phyloP scores from a whole-genome alignment of 805 yeast species.

The Blastobotrys robertii region DNA sequence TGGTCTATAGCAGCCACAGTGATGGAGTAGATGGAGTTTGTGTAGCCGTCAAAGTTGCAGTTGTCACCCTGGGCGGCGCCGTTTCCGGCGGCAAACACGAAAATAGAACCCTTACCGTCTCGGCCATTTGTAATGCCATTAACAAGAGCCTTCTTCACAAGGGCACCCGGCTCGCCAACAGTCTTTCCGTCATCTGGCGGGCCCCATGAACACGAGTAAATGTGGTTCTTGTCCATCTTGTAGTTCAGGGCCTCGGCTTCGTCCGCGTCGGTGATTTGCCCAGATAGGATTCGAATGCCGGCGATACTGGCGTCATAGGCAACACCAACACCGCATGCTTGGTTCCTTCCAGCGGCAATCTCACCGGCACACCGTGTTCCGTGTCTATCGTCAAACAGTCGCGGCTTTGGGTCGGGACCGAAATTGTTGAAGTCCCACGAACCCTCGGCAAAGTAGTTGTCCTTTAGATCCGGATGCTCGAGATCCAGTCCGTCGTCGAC shows the following conservation, averaged over 20 bases:
- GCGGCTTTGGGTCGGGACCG: constrained; percentile 66
- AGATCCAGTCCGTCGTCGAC: constrained; percentile 93
- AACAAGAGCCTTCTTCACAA: constrained; percentile 75
- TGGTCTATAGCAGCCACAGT: constrained; percentile 92
- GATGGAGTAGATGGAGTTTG: constrained; percentile 88
- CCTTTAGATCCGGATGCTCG: constrained; percentile 61
- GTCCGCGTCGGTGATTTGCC: constrained; percentile 68
- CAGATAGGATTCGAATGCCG: constrained; percentile 83
- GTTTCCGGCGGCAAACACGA: constrained; percentile 94
- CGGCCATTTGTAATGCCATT: constrained; percentile 82
- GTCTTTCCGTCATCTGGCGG: constrained; percentile 88
- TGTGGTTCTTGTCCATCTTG: constrained; percentile 76
- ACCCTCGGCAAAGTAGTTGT: constrained; percentile 55
- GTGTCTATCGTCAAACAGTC: constrained; percentile 74
- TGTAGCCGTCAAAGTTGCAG: constrained; percentile 95
- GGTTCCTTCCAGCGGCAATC: constrained; percentile 76
- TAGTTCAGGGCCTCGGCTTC: constrained; percentile 85
- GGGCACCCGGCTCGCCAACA: constrained; percentile 70
- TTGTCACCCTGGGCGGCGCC: constrained; percentile 79
- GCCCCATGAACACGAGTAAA: constrained; percentile 98
- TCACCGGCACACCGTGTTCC: constrained; percentile 99
- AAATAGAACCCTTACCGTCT: constrained; percentile 68
- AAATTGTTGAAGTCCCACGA: constrained; percentile 91
- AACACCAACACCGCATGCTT: constrained; percentile 93
- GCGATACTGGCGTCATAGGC: constrained; percentile 80